A percentile compares a stretch with the other conserved stretches of the same genome.
Conservation (phyloP, 2,329 filamentous ascomycete species). For the Paecilomyces variotii region DNA sequence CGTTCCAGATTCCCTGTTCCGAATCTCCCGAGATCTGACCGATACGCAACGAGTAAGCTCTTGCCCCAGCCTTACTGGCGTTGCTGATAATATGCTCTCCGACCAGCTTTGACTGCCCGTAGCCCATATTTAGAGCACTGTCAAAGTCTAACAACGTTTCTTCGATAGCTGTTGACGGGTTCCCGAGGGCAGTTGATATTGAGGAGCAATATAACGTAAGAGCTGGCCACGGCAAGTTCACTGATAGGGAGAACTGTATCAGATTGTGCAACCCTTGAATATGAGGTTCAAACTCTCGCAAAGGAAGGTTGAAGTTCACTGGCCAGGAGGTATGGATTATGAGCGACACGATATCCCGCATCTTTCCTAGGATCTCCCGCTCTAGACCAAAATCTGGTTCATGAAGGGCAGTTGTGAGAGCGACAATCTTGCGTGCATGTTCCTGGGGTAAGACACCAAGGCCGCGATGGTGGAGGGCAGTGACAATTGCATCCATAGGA, state of each 20-base stretch:
- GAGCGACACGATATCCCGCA: conserved; percentile 34
- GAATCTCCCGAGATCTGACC: conserved; percentile 29
- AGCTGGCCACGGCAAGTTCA: conserved; percentile 20
- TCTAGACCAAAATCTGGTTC: conserved; percentile 36
- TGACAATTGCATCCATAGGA: conserved; percentile 15
- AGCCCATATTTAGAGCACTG: conserved; percentile 20
- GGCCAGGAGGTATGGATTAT: conserved; percentile 50
- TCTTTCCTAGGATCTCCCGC: conserved; percentile 23
- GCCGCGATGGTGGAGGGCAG: conserved; percentile 13
- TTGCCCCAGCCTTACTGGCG: conserved; percentile 16
- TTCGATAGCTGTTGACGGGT: conserved; percentile 10
- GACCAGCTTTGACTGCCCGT: conserved; percentile 24
- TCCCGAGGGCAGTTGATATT: conserved; percentile 32
- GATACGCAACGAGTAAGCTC: conserved; percentile 23
- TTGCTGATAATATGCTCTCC: conserved; percentile 23
- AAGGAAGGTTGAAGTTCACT: conserved; percentile 47
- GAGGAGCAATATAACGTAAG: conserved; percentile 46
- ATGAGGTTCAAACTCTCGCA: conserved; percentile 42
- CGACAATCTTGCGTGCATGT: conserved; percentile 28
- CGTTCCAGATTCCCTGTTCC: conserved; percentile 26
- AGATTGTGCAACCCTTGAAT: conserved; percentile 39
- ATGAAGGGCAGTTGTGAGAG: conserved; percentile 33
- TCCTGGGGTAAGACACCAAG: conserved; percentile 12
- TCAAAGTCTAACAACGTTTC: conserved; percentile 6
- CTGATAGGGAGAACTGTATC: conserved; percentile 37